Percentiles rank a stretch among this genome's conserved stretches.
Evolutionary conservation across 257 asterid species (phyloP).

Genomic region (Solanum rostratum): DNA sequence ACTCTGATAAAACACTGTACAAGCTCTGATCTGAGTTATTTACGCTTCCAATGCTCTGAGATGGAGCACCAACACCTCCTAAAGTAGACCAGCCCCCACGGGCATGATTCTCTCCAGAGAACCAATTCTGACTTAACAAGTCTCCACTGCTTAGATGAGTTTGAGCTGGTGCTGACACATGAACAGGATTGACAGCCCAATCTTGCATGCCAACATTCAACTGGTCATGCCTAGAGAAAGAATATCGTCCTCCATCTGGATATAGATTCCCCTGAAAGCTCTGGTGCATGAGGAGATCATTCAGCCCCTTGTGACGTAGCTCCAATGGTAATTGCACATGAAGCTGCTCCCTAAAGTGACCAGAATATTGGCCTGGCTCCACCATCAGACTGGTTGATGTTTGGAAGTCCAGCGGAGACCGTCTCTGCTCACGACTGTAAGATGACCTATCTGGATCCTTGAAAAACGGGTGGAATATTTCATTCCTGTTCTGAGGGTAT

Average conservation of each 20-base stretch:
- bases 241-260: conserved; percentile 37
- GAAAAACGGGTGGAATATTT: conserved; percentile 48
- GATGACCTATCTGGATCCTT: conserved; percentile 39
- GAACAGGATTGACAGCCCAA: conserved; percentile 38
- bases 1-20: conserved; percentile 72
- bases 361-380: conserved; percentile 45
- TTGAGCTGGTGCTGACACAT: conserved; percentile 38
- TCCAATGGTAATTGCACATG: conserved; percentile 40
- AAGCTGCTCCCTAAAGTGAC: conserved; percentile 42
- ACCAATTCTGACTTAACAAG: conserved; percentile 45
- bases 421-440: conserved; percentile 47
- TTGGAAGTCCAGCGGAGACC: conserved; percentile 39
- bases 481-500: conserved; percentile 47
- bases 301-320: conserved; percentile 49
- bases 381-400: conserved; percentile 31
- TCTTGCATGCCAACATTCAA: conserved; percentile 32
- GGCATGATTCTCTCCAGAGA: conserved; percentile 28
- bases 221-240: conserved; percentile 35
- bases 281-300: conserved; percentile 42
- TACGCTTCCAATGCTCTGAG: conserved; percentile 30
- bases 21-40: conserved; percentile 59
- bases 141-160: conserved; percentile 39
- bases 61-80: conserved; percentile 27
- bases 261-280: conserved; percentile 35
- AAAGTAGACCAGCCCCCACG: conserved; percentile 54